Base-by-base conservation (phyloP, 208 protist species). In the Crithidia acanthocephali region DNA sequence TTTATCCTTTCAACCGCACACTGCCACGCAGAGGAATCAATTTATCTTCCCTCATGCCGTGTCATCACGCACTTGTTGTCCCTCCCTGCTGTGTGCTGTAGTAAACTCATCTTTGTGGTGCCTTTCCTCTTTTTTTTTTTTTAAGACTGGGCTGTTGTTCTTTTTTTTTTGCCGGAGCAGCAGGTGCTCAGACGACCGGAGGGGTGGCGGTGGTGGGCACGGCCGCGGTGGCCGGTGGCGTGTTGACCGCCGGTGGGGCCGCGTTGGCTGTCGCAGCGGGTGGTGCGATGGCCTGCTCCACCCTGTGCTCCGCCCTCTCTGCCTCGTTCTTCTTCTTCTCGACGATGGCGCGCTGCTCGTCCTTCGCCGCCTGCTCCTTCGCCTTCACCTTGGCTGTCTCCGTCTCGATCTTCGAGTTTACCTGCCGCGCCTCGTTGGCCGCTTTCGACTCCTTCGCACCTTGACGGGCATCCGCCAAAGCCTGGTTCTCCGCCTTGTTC, bases 361-460 rank as follows among this genome's bases (percentile, higher is more conserved):
- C 51, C 35, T 45, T 30, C 52, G 10, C n/a, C 6, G 62, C 45
- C 15, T 30, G 28, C 55, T 45, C 55, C 4, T 16, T 3, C 30
- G 55, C 55, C 55, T 60, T 60, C 18, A 53, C 30, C 47, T 52
- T 68, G n/a, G 62, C 22, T 30, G 27, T 57, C 47, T 47, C 51
- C 16, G 8, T 5, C 30, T 57, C 42, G 5, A 64, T 20, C 51
- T 60, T 60, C 10, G 55, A 60, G 32, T 58, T 28, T 3, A 30
- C 35, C 32, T 68, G 45, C 22, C 62, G 62, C 48, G 40, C 3
- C 62, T 25, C 15, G 33, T 55, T 68, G 10, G 60, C 62, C 44
- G 55, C 70, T 56, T 75, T 75, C 28, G 60, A 61, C 51, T 67
- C 53, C 69, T 67, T 51, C 22, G 52, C 52, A 28, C 52, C 52